Conservation (phyloP, 352 stramenopile genomes). For the Globisporangium spiculum region DNA sequence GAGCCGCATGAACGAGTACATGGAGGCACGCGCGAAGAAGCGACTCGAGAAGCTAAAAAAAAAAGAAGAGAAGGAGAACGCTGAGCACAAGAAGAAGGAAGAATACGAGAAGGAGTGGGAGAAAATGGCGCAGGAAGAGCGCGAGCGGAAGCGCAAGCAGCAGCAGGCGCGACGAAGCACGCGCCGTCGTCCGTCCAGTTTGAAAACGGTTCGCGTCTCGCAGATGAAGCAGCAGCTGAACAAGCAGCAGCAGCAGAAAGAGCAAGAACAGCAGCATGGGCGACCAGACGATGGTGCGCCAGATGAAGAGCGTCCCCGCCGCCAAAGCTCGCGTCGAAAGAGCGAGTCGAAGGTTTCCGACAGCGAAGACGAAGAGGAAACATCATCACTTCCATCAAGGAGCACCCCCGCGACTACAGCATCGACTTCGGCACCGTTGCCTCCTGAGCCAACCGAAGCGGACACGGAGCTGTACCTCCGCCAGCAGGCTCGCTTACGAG, state of each 20-base stretch:
- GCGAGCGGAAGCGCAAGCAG: slow-evolving; percentile 78
- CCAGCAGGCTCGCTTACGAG: slow-evolving; percentile 77
- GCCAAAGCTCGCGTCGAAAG: slow-evolving; percentile 31
- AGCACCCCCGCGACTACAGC: background rate
- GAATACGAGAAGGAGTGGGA: slow-evolving; percentile 89
- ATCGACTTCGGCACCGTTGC: slow-evolving; percentile 47
- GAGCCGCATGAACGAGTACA: slow-evolving; percentile 89
- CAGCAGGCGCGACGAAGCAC: slow-evolving; percentile 65
- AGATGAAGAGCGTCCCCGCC: slow-evolving; percentile 28
- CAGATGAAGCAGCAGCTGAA: slow-evolving; percentile 85
- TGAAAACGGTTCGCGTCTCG: slow-evolving; percentile 81
- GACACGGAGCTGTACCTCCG: slow-evolving; percentile 79
- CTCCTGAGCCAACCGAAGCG: slow-evolving; percentile 62
- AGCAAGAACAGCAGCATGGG: slow-evolving; percentile 28
- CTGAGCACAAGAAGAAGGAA: slow-evolving; percentile 74
- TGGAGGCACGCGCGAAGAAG: slow-evolving; percentile 77
- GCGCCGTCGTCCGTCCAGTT: slow-evolving; percentile 66
- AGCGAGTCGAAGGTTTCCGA: slow-evolving; percentile 57
- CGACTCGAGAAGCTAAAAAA: slow-evolving; percentile 76
- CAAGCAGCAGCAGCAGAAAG: slow-evolving; percentile 58
- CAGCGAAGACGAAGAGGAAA: slow-evolving; percentile 44
- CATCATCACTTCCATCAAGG: background rate
- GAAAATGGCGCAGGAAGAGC: slow-evolving; percentile 85
- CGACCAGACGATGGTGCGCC: slow-evolving; percentile 26
- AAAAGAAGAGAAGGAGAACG: slow-evolving; percentile 67